Evolutionary conservation across 306 rosid genomes (phyloP), one percentile per base, ranked within the genome.

Genomic region (Castanospermum australe): DNA sequence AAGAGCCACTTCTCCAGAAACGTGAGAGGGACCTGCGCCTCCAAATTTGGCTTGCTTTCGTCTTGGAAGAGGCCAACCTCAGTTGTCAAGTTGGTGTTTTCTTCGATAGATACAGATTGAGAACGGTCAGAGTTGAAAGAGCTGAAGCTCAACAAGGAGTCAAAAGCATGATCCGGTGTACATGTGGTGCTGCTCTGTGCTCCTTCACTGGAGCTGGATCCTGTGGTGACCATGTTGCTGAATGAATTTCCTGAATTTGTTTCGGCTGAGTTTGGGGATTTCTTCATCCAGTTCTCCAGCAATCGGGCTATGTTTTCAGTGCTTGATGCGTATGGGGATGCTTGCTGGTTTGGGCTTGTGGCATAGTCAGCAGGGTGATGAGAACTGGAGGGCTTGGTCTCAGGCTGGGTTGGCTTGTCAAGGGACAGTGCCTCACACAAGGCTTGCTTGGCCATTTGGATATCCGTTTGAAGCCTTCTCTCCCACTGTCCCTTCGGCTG

Each of bases 391-490:
- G 85, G 90, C 70, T 92, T 86, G 5, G 79, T 79, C 20, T 84
- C 71, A 3, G 70, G 60, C 6, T 36, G 65, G 15, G 1, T 81
- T 69, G 84, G 71, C 17, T 90, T 87, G 84, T 89, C 90, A 36
- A 94, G 88, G 18, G 97, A 94, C 2, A 94, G 90, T 15, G 98
- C 98, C 42, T 90, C 94, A 67, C 92, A 86, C 5, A 94, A 86
- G 66, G 97, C 98, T 85, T 89, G 92, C 67, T 91, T 94, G 78
- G 98, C 98, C 87, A 71, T 81, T 74, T 94, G 92, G 42, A 94
- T 94, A 75, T 94, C 94, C n/a, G 98, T 94, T 66, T 94, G 98
- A 67, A 94, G 97, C 84, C 92, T 89, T 84, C 97, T 91, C 75
- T 94, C 98, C 98, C 98, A 94, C 30, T 94, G 97, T 25, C 98